phyloP scores from a whole-genome alignment of 345 rosid species.

The Camelina neglecta region DNA sequence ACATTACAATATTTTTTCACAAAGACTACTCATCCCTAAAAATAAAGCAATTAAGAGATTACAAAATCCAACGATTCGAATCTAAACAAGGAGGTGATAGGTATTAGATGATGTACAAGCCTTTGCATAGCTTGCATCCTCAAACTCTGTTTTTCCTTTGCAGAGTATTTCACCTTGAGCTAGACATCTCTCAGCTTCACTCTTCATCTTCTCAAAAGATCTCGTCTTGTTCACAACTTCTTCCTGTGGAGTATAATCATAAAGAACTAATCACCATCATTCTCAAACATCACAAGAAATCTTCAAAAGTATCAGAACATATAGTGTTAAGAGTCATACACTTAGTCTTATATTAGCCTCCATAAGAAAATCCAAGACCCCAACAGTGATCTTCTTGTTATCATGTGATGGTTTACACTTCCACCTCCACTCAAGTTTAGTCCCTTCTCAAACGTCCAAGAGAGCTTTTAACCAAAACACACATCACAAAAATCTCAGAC shows the following conservation, averaged over 20 bases:
- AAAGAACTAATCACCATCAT: neutral
- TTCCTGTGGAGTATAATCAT: conserved; percentile 46
- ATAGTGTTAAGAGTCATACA: conserved; percentile 45
- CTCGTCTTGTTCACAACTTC: conserved; percentile 71
- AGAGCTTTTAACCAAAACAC: conserved; percentile 55
- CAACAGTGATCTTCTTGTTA: conserved; percentile 55
- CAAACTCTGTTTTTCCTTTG: conserved; percentile 70
- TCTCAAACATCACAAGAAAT: neutral
- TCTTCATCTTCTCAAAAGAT: conserved; percentile 65
- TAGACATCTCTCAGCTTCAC: conserved; percentile 83
- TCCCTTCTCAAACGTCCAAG: conserved; percentile 93
- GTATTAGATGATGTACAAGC: conserved; percentile 42
- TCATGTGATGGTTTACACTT: conserved; percentile 67
- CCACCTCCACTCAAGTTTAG: conserved; percentile 91
- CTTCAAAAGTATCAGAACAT: neutral
- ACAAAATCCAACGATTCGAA: neutral
- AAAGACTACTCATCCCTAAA: neutral
- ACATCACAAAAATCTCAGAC: neutral
- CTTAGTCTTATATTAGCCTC: conserved; percentile 81
- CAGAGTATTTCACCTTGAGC: conserved; percentile 66
- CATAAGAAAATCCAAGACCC: conserved; percentile 84
- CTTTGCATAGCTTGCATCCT: conserved; percentile 77
- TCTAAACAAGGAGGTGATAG: conserved; percentile 2
- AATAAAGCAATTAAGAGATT: neutral
- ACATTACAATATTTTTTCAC: neutral